Evolutionary conservation across 495 filamentous ascomycete species (phyloP).

Genomic region (Penicillium odoratum): DNA sequence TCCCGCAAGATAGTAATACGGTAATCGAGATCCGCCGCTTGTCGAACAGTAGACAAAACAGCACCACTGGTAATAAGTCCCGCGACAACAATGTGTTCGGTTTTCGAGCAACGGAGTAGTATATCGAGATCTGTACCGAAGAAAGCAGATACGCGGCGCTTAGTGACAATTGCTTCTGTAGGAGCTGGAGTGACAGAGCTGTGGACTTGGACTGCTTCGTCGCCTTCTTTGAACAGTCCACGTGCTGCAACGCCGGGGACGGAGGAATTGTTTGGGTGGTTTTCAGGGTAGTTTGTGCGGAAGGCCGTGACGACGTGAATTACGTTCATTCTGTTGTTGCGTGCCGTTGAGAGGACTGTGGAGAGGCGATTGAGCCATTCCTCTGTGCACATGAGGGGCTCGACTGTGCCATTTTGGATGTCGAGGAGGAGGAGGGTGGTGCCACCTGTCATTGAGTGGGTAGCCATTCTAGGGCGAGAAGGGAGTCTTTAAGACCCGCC

Average conservation of each 20-base stretch:
- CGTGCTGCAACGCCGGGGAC: conserved; percentile 15
- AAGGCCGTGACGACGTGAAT: conserved; percentile 38
- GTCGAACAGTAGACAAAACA: conserved; percentile 41
- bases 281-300: conserved; percentile 35
- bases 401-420: conserved; percentile 32
- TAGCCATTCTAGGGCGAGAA: background rate
- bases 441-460: conserved; percentile 21
- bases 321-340: conserved; percentile 25
- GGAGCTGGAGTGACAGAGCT: conserved; percentile 21
- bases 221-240: conserved; percentile 26
- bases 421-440: conserved; percentile 40
- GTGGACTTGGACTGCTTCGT: conserved; percentile 23
- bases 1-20: conserved; percentile 36
- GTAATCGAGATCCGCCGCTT: conserved; percentile 40
- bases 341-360: conserved; percentile 25
- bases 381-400: conserved; percentile 16
- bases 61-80: conserved; percentile 41
- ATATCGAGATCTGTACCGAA: conserved; percentile 36
- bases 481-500: background rate
- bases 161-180: conserved; percentile 32
- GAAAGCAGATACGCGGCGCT: conserved; percentile 41
- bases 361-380: conserved; percentile 29
- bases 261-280: conserved; percentile 24
- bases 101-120: conserved; percentile 31
- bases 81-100: conserved; percentile 31